Base-by-base conservation (phyloP, 148 eudicot genomes). In the Talinum fruticosum region DNA sequence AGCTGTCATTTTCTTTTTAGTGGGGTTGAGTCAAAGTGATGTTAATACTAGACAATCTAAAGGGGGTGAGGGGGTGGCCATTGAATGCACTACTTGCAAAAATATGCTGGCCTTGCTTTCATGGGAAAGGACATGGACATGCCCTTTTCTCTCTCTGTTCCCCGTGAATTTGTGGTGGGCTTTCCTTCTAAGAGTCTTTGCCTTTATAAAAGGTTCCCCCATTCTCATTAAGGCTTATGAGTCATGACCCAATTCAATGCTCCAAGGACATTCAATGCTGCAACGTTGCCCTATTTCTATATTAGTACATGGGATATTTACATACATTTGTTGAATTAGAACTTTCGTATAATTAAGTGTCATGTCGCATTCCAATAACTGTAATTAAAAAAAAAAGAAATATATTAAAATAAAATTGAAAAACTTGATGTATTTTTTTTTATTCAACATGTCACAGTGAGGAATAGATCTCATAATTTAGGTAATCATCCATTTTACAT, bases 71-170 rank as follows among this genome's bases (percentile, higher is more conserved):
- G 61, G 74, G 51, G 24, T 8, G 32, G 44, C 53, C 29, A 36
- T 37, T 69, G 78, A 75, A 68, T 67, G 78, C 82, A 74, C 32
- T 66, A 19, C 41, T 41, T 15, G 34, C 14, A 14, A 0, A 16
- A 47, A 36, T 19, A 45, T 15, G 45, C 21, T 35, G 72, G 73
- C 34, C 10, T 35, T 8, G 30, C 44, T 71, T 75, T 41, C 74
- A 80, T 74, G 47, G 29, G 69, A 62, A 75, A 51, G 8, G 76
- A 81, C 76, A 81, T 54, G 16, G 66, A 47, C 61, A 80, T 59
- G 59, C 44, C 36, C 35, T 14, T 28, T 62, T n/a, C 18, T 26
- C 16, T 49, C 66, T 14, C 59, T 80, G 45, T 7, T 68, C 76
- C 53, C 34, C 64, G 66, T 76, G 67, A 81, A 14, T 28, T 64